Conservation (phyloP, 1,284 basidiomycete genomes). For the Cryptococcus amylolentus region DNA sequence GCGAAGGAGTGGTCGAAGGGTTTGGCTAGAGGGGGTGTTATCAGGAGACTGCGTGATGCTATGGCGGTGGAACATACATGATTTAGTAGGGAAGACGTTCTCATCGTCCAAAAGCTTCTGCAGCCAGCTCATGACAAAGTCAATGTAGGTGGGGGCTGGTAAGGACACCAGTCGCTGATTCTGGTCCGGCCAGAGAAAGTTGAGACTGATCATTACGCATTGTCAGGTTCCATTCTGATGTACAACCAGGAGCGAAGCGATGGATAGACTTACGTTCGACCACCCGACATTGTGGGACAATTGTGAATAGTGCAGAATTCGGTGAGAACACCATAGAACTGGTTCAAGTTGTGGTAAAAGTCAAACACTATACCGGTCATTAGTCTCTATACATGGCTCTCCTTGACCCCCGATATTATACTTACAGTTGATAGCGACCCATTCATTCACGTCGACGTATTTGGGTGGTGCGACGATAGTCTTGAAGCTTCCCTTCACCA, state of each 20-base stretch:
- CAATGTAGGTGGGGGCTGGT: slow-evolving; percentile 94
- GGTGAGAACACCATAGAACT: slow-evolving; percentile 92
- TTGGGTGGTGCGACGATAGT: slow-evolving; percentile 97
- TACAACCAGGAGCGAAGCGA: not conserved
- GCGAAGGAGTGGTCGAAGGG: slow-evolving; percentile 89
- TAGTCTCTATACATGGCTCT: not conserved
- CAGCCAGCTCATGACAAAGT: slow-evolving; percentile 99
- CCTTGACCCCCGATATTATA: slow-evolving; percentile 12
- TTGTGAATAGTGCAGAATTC: slow-evolving; percentile 89
- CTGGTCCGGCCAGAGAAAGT: slow-evolving; percentile 97
- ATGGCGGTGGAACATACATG: slow-evolving; percentile 57
- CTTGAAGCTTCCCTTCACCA: slow-evolving; percentile 98
- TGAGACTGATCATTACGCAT: slow-evolving; percentile 60
- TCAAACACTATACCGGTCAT: slow-evolving; percentile 66
- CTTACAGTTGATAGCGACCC: slow-evolving; percentile 96
- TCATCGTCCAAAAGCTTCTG: slow-evolving; percentile 93
- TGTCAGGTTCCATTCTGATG: not conserved
- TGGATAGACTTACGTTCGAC: slow-evolving; percentile 63
- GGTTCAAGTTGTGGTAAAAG: slow-evolving; percentile 94
- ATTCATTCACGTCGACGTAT: slow-evolving; percentile 96
- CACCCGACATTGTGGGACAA: slow-evolving; percentile 92
- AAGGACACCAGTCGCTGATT: slow-evolving; percentile 90
- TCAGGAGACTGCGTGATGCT: not conserved
- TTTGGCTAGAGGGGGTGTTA: slow-evolving; percentile 57
- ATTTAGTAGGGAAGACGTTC: slow-evolving; percentile 89